phyloP scores from a whole-genome alignment of 805 yeast species.

The Nakazawaea molendinolei region DNA sequence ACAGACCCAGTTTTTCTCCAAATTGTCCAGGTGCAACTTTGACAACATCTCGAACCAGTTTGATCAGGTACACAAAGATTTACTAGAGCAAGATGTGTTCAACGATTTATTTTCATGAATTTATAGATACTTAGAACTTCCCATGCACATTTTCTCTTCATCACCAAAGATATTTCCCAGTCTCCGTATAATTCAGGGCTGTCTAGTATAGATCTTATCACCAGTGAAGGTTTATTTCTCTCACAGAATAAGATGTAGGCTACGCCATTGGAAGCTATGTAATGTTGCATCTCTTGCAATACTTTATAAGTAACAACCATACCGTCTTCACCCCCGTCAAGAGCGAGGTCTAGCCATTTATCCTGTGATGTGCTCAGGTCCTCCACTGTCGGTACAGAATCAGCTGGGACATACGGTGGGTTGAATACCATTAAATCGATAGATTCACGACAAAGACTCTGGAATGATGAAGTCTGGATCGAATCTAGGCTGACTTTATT shows the following conservation, averaged over 20 bases:
- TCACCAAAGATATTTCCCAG: constrained; percentile 52
- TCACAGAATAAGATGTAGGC: constrained; percentile 93
- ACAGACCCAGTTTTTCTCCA: constrained; percentile 53
- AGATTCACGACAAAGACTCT: constrained; percentile 26
- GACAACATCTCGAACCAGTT: constrained; percentile 57
- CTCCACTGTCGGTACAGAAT: constrained; percentile 59
- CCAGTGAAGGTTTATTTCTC: constrained; percentile 69
- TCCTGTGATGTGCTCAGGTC: constrained; percentile 22
- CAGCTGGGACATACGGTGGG: constrained; percentile 96
- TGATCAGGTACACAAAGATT: constrained; percentile 28
- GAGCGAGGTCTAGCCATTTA: constrained; percentile 83
- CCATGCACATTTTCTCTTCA: constrained; percentile 88
- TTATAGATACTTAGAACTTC: constrained; percentile 77
- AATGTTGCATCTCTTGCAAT: constrained; percentile 43
- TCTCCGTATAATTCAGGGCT: constrained; percentile 17
- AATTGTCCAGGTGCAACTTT: constrained; percentile 54
- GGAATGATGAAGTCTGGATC: constrained; percentile 47
- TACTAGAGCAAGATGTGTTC: constrained; percentile 50
- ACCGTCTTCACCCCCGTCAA: constrained; percentile 85
- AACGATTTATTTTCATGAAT: constrained; percentile 46
- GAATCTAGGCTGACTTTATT: constrained; percentile 32
- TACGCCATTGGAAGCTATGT: constrained; percentile 54
- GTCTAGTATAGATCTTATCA: constrained; percentile 39
- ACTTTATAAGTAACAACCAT: constrained; percentile 77
- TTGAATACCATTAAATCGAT: constrained; percentile 81